Evolutionary conservation across 2,329 filamentous ascomycete genomes (phyloP).

Genomic region (Gyromitra esculenta): DNA sequence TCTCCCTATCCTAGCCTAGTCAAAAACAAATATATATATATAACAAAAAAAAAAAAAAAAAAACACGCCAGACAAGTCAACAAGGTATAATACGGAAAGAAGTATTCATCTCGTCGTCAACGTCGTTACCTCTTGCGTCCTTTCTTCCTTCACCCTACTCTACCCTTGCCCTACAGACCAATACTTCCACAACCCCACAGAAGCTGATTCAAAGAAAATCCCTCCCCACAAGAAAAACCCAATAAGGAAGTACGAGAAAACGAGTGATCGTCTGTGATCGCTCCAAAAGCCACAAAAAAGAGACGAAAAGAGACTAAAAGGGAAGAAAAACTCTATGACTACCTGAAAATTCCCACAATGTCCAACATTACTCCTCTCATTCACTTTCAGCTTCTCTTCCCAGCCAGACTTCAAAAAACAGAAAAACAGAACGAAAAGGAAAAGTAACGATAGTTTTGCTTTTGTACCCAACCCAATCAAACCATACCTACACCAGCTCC

Average conservation of each 20-base stretch:
- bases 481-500: constrained; percentile 19
- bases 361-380: constrained; percentile 37
- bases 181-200: not conserved
- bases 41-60: constrained; percentile 15
- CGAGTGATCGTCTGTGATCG: constrained; percentile 36
- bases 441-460: constrained; percentile 47
- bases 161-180: too few species aligned
- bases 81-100: constrained; percentile 46
- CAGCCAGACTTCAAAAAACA: constrained; percentile 42
- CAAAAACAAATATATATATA: constrained; percentile 13
- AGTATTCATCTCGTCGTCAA: constrained; percentile 31
- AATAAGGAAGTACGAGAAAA: constrained; percentile 17
- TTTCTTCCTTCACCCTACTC: not conserved
- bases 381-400: not conserved
- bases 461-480: constrained; percentile 39
- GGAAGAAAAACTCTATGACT: constrained; percentile 44
- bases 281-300: constrained; percentile 9
- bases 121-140: constrained; percentile 22
- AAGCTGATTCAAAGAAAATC: constrained; percentile 57
- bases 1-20: not conserved
- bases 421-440: constrained; percentile 31
- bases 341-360: constrained; percentile 12
- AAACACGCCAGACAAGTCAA: constrained; percentile 41
- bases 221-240: constrained; percentile 57
- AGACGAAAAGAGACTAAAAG: constrained; percentile 15